phyloP scores from a whole-genome alignment of 805 yeast genomes.

The Saccharomycopsis oosterbeekiorum region DNA sequence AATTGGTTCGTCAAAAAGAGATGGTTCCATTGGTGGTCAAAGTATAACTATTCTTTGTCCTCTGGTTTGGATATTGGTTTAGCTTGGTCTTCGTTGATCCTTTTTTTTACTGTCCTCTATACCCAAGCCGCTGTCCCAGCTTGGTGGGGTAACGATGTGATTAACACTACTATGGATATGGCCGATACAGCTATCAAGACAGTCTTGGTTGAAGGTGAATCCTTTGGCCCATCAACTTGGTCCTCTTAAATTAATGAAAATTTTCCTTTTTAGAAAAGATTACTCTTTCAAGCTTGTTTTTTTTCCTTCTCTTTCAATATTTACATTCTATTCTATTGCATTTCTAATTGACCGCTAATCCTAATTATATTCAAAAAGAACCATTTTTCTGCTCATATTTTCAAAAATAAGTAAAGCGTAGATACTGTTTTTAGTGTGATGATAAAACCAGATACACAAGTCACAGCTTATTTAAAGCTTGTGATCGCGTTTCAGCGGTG shows the following conservation, averaged over 20 bases:
- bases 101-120: slow-evolving; percentile 45
- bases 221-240: slow-evolving; percentile 42
- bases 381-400: too few species aligned
- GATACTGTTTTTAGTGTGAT: too few species aligned
- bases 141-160: slow-evolving; percentile 64
- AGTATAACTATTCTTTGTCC: slow-evolving; percentile 57
- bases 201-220: slow-evolving; percentile 30
- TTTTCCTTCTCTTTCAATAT: too few species aligned
- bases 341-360: neutral
- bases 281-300: neutral
- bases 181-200: slow-evolving; percentile 26
- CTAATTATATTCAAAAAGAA: neutral
- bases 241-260: neutral
- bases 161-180: slow-evolving; percentile 32
- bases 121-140: slow-evolving; percentile 26
- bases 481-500: too few species aligned
- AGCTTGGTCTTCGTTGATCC: slow-evolving; percentile 47
- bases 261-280: neutral
- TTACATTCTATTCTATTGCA: neutral
- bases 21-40: slow-evolving; percentile 64
- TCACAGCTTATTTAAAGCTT: too few species aligned
- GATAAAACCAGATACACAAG: too few species aligned
- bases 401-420: too few species aligned
- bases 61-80: slow-evolving; percentile 61
- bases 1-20: slow-evolving; percentile 45